Base-by-base conservation (phyloP, 371 early-diverging fungal genomes). In the Mortierella sp. region DNA sequence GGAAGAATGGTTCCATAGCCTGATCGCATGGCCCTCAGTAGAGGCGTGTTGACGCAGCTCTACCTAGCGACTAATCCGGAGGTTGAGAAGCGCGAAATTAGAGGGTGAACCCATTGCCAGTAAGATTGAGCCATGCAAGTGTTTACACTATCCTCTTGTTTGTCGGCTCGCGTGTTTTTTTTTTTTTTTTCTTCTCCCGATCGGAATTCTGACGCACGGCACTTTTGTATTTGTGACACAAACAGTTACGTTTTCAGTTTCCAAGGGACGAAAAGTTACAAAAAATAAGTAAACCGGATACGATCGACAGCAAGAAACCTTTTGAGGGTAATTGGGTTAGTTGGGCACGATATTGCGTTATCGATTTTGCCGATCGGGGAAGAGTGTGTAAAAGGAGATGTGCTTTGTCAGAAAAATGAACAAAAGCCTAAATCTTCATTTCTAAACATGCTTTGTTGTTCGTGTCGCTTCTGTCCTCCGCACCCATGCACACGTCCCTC, bases 41-140 rank as follows among this genome's bases (percentile, higher is more conserved):
- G 90, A 32, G 95, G 94, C 44, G 90, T 93, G 6, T 70, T 92
- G 58, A 91, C 94, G 0, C 91, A 93, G 54, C 83, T 94, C n/a
- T 92, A 91, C 51, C 73, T 91, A 29, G 94, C 93, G 0, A 90
- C 93, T 27, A 91, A 93, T 24, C 92, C 93, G 16, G 93, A 93
- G 32, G 89, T 93, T 5, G 90, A 92, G 78, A 80, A 84, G 51
- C 89, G 90, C 76, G 85, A 89, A 12, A 84, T 90, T 60, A 84
- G 87, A 14, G 95, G 93, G 38, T 75, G 84, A 89, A 29, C 84
- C 87, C 6, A 72, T 81, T 35, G 58, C 81, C 8, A 72, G 71
- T 27, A 70, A 75, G 54, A 35, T 79, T 71, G 29, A 70, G 12
- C 81, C 86, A 88, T 83, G 74, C 35, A 78, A 71, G 88, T 48